A percentile compares a stretch with the other conserved stretches of the same genome.
phyloP scores from a whole-genome alignment of 164 flowering plant species.

The Platanus orientalis region DNA sequence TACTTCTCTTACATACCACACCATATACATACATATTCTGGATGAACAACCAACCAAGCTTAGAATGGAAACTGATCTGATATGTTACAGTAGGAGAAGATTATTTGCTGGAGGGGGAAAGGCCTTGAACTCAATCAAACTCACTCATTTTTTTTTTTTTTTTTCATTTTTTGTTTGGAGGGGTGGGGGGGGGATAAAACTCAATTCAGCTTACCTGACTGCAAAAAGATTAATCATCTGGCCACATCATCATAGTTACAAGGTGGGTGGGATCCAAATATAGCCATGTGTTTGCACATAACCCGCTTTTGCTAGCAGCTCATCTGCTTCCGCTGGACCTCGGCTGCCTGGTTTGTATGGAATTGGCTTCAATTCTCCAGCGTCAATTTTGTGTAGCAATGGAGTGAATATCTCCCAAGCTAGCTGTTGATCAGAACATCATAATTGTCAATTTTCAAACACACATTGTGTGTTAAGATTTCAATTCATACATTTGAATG shows the following conservation, averaged over 20 bases:
- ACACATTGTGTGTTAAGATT: background rate
- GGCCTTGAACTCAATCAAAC: too few species aligned
- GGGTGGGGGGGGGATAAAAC: too few species aligned
- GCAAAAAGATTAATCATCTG: background rate
- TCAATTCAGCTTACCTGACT: background rate
- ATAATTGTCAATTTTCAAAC: conserved; percentile 3
- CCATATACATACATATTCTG: too few species aligned
- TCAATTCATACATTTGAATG: background rate
- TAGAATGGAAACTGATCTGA: too few species aligned
- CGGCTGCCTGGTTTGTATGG: conserved; percentile 81
- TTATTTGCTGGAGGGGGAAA: too few species aligned
- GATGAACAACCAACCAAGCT: too few species aligned
- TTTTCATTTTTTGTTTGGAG: too few species aligned
- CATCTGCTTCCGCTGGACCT: conserved; percentile 86
- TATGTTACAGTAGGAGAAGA: too few species aligned
- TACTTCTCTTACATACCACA: too few species aligned
- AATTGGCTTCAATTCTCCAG: conserved; percentile 63
- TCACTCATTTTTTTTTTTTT: too few species aligned
- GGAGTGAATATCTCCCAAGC: conserved; percentile 98
- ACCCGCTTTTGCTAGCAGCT: conserved; percentile 64
- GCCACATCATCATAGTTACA: conserved; percentile 25
- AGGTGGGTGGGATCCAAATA: conserved; percentile 86
- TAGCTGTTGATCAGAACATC: conserved; percentile 40
- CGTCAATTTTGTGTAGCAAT: conserved; percentile 75
- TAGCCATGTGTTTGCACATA: conserved; percentile 93